Base-by-base conservation (phyloP, 148 eudicot species). In the Amaranthus palmeri region DNA sequence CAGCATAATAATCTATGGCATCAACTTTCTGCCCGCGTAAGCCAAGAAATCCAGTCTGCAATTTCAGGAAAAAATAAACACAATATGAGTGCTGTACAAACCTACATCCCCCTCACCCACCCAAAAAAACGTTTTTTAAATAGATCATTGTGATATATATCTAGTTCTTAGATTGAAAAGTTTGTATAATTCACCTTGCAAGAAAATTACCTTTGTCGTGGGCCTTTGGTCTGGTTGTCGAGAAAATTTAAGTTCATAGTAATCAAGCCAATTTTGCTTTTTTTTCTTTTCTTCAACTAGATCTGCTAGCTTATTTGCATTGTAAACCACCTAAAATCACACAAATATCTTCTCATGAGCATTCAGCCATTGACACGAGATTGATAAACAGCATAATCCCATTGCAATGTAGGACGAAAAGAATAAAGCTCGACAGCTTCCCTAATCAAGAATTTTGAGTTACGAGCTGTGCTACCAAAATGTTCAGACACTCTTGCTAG, bases 251-350 rank as follows among this genome's bases (percentile, higher is more conserved):
- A 92, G 69, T 62, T 92, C 92, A 77, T 96, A 96, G 77, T 92
- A 96, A 82, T 92, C 99, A 59, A 96, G 89, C 99, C 99, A 96
- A 71, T 96, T 96, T 72, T 87, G 85, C 84, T 88, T 88, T 61
- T 77, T 90, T 72, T 87, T 83, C 85, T 85, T 92, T 84, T 83
- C 86, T 76, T 86, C 72, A 43, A 96, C 95, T 83, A 96, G 79
- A 68, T 87, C 74, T 51, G 97, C 96, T 66, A 96, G 92, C 79
- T 92, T 92, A 77, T 96, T 92, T 76, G 99, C 97, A 90, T 96
- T 92, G 83, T 80, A 82, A 25, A 96, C 92, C 65, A 81, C 88
- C 99, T 96, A 85, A 71, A 86, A 81, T 87, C 81, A 79, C 75
- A 81, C 15, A 77, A 53, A 50, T 48, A 49, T 58, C 17, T 44